Percentiles rank a stretch among this genome's conserved stretches.
Evolutionary conservation across 306 rosid genomes (phyloP).

Genomic region (Benincasa hispida): DNA sequence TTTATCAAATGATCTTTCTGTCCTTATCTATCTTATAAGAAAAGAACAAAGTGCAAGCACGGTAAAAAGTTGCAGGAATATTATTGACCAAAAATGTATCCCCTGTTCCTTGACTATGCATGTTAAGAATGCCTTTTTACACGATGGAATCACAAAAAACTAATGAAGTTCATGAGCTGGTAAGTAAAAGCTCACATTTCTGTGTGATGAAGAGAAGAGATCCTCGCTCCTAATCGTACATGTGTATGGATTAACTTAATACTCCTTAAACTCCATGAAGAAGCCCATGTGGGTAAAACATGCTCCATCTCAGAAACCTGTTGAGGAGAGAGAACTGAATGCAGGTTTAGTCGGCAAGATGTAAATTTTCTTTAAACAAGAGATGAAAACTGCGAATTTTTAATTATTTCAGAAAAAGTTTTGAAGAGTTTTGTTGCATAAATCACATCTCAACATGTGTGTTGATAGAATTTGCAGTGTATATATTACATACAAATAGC

Average conservation of each 20-base stretch:
- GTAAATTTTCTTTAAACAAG: constrained; percentile 15
- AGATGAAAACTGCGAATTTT: neutral
- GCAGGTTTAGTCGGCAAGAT: constrained; percentile 34
- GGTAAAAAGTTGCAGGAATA: neutral
- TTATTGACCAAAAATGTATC: neutral
- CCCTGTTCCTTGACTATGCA: neutral
- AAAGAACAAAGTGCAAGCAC: neutral
- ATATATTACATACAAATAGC: neutral
- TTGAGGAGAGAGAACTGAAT: constrained; percentile 77
- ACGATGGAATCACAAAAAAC: neutral
- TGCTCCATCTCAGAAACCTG: constrained; percentile 76
- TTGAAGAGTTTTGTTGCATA: neutral
- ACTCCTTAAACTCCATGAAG: constrained; percentile 39
- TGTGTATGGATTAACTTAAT: constrained; percentile 21
- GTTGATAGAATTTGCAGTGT: neutral
- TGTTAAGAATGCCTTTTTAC: neutral
- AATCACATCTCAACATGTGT: neutral
- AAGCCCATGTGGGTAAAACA: constrained; percentile 47
- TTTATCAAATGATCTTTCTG: neutral
- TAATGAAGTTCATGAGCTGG: neutral
- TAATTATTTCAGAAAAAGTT: neutral
- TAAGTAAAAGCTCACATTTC: constrained; percentile 54
- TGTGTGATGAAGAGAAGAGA: constrained; percentile 48
- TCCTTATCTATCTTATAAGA: neutral
- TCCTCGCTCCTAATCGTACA: constrained; percentile 54